phyloP scores from a whole-genome alignment of 2,329 filamentous ascomycete genomes.

The Cladophialophora chaetospira region DNA sequence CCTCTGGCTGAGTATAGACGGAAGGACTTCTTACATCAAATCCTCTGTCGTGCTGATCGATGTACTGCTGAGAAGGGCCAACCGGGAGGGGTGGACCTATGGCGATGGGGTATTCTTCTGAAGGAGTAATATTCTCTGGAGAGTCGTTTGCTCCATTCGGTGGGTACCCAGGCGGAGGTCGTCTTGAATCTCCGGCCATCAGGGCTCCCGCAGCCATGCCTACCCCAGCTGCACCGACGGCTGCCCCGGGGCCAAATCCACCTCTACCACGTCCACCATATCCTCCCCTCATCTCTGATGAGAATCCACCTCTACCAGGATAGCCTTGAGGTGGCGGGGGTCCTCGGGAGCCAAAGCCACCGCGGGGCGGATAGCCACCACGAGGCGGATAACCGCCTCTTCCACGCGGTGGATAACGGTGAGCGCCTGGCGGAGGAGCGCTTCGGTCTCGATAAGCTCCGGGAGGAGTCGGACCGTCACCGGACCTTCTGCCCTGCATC shows the following conservation, averaged over 20 bases:
- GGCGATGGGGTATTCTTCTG: constrained; percentile 33
- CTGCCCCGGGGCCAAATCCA: constrained; percentile 23
- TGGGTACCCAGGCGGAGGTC: constrained; percentile 55
- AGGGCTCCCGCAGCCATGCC: constrained; percentile 49
- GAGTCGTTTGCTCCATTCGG: constrained; percentile 37
- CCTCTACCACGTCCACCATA: constrained; percentile 35
- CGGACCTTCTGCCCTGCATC: constrained; percentile 20
- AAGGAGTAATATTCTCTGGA: constrained; percentile 47
- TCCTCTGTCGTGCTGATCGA: constrained; percentile 38
- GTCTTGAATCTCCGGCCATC: constrained; percentile 42
- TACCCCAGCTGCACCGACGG: constrained; percentile 38
- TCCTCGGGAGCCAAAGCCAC: constrained; percentile 44
- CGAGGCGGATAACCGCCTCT: constrained; percentile 56
- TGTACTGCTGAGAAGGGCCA: constrained; percentile 17
- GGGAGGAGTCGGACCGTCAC: constrained; percentile 20
- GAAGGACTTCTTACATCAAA: constrained; percentile 22
- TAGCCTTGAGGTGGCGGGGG: constrained; percentile 45
- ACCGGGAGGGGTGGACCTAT: constrained; percentile 20
- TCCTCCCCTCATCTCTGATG: constrained; percentile 36
- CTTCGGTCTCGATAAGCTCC: constrained; percentile 23
- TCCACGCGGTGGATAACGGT: constrained; percentile 54
- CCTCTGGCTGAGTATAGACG: constrained; percentile 26
- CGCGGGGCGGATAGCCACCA: constrained; percentile 32
- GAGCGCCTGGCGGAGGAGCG: constrained; percentile 36
- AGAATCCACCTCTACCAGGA: constrained; percentile 41